Evolutionary conservation across 1,139 yeast species (phyloP).

Genomic region (Debaryomycetaceae sp.): DNA sequence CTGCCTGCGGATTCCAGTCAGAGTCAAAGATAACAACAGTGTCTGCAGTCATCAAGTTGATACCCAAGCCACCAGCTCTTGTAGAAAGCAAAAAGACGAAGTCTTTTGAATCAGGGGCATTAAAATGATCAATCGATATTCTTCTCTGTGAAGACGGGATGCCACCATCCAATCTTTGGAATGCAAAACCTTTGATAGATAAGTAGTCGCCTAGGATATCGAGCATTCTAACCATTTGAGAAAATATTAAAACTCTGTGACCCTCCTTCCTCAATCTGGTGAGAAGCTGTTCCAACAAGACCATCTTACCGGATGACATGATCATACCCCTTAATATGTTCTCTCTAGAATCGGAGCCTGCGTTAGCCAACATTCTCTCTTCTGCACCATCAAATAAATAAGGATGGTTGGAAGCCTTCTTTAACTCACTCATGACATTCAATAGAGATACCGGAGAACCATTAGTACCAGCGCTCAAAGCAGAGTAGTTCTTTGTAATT

Average conservation of each 20-base stretch:
- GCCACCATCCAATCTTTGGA: slow-evolving; percentile 95
- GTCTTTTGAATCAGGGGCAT: slow-evolving; percentile 90
- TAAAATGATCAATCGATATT: slow-evolving; percentile 93
- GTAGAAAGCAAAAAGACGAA: slow-evolving; percentile 89
- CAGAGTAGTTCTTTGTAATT: slow-evolving; percentile 84
- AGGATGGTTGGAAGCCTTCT: slow-evolving; percentile 96
- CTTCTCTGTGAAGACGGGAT: slow-evolving; percentile 92
- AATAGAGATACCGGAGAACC: slow-evolving; percentile 79
- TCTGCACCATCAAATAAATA: slow-evolving; percentile 94
- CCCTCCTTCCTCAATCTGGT: slow-evolving; percentile 88
- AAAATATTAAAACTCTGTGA: slow-evolving; percentile 89
- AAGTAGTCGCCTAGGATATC: slow-evolving; percentile 94
- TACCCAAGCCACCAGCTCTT: slow-evolving; percentile 98
- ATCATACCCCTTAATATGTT: slow-evolving; percentile 83
- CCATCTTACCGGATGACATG: slow-evolving; percentile 99
- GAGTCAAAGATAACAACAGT: slow-evolving; percentile 96
- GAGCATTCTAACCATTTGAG: slow-evolving; percentile 95
- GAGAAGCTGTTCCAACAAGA: slow-evolving; percentile 80
- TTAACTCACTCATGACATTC: slow-evolving; percentile 91
- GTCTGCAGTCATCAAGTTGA: slow-evolving; percentile 97
- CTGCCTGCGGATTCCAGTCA: slow-evolving; percentile 99
- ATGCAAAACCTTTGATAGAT: slow-evolving; percentile 82
- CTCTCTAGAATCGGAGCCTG: slow-evolving; percentile 67
- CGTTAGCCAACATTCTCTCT: slow-evolving; percentile 65
- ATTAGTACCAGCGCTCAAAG: slow-evolving; percentile 82